Evolutionary conservation across 202 grass and related monocot species (phyloP), one percentile per base, ranked within the genome.

Genomic region (Dendrocalamus latiflorus): DNA sequence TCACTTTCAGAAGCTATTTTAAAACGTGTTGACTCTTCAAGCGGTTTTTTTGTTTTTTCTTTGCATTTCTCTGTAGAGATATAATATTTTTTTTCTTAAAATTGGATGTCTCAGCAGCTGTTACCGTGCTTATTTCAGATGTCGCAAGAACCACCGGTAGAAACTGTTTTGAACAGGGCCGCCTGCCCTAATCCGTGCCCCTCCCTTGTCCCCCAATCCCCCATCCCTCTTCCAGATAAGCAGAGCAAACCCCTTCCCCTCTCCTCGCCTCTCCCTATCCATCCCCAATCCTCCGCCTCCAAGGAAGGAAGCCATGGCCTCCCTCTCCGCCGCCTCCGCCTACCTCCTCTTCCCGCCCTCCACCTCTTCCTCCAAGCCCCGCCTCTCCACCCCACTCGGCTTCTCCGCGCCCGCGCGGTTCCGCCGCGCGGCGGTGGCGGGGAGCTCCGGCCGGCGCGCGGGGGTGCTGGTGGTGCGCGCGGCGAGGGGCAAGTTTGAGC

Each of bases 401-500:
- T 61, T 94, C 70, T 68, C 88, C 55, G 70, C 85, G 39, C 71
- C 71, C 6, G 84, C 82, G 60, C 82, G 79, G 67, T 22, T 66
- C 67, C 67, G 88, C 59, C 67, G 79, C 28, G 61, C 77, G n/a
- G 56, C 38, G 61, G 80, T 72, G 55, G 26, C 42, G 42, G 38
- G 30, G 49, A 20, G 8, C 45, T 67, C 22, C 24, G 73, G 38
- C 56, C 83, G 55, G 58, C 91, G 76, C 65, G 81, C 88, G 11
- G 59, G 89, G 16, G 76, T 90, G 8, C 90, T 98, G 6, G 87
- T 95, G 3, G 91, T 99, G 69, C 91, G 93, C 57, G 96, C 96
- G 9, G 96, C 96, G 53, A 87, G 96, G 81, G 89, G 81, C 3
- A 99, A 95, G 85, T 99, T 95, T 83, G 93, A 99, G 89, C 87